These are phyloP conservation scores for Tricholoma furcatifolium DNA, from an alignment of 768 basidiomycete genomes.

Conservation along the genomic window DNA sequence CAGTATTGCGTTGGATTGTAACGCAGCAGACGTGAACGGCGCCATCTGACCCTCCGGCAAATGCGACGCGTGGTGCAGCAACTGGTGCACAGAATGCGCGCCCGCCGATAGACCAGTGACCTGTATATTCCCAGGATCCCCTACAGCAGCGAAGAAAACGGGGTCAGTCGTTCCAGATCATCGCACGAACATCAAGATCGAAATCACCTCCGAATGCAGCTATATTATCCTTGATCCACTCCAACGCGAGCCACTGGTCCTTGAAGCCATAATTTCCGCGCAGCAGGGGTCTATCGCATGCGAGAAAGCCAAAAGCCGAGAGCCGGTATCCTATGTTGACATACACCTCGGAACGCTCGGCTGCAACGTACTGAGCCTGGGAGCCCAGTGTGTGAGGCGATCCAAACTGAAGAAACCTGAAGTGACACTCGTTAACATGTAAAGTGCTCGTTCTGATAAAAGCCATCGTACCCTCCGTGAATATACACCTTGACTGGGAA, in stretches of 20 bases:
- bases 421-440: background rate
- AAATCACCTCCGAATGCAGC: constrained; percentile 62
- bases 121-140: constrained; percentile 59
- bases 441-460: too few relatives aligned
- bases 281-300: constrained; percentile 57
- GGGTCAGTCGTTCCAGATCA: background rate
- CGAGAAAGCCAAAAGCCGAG: constrained; percentile 76
- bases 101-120: constrained; percentile 75
- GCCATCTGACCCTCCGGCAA: constrained; percentile 54
- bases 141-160: constrained; percentile 27
- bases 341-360: constrained; percentile 66
- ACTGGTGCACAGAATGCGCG: constrained; percentile 73
- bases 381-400: constrained; percentile 61
- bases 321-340: constrained; percentile 78
- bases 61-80: constrained; percentile 67
- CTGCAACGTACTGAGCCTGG: constrained; percentile 68
- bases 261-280: constrained; percentile 83
- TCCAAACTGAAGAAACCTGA: constrained; percentile 75
- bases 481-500: constrained; percentile 76
- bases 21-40: constrained; percentile 63
- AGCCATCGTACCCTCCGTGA: constrained; percentile 59
- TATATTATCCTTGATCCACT: constrained; percentile 72
- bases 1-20: constrained; percentile 79
- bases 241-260: constrained; percentile 77
- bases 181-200: background rate